Conservation (phyloP, 169 alveolate genomes). For the Blepharisma undulans region DNA sequence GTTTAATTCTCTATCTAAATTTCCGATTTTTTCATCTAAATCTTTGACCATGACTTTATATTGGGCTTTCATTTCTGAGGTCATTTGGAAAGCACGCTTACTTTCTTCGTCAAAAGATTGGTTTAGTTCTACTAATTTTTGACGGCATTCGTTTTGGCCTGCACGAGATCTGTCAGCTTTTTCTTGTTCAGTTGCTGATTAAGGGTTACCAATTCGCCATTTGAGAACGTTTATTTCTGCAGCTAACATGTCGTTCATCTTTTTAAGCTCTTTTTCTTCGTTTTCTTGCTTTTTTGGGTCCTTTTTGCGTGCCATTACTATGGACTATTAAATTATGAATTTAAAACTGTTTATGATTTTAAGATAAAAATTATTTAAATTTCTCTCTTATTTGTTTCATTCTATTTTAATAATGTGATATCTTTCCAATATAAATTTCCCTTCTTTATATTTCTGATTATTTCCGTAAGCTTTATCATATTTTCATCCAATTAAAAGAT, state of each 20-base stretch:
- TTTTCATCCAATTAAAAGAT: constrained; percentile 59
- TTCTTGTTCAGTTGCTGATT: constrained; percentile 21
- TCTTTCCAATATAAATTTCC: constrained; percentile 58
- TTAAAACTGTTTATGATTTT: neutral
- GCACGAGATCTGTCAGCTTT: constrained; percentile 26
- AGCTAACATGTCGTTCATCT: neutral
- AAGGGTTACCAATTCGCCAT: neutral
- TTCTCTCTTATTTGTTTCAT: neutral
- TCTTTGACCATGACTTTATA: constrained; percentile 21
- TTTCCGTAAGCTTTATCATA: constrained; percentile 57
- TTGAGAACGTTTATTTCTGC: constrained; percentile 7
- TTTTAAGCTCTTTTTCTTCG: constrained; percentile 6
- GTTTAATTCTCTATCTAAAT: neutral
- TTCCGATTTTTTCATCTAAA: neutral
- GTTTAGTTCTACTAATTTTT: neutral
- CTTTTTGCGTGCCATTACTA: neutral
- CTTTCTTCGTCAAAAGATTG: constrained; percentile 14
- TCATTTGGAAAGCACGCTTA: neutral
- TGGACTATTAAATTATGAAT: neutral
- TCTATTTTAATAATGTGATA: constrained; percentile 21
- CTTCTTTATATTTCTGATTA: constrained; percentile 66
- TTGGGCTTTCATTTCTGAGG: constrained; percentile 21
- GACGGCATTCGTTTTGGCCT: constrained; percentile 28
- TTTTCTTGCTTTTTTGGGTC: neutral
- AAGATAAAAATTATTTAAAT: too few relatives aligned